Base-by-base conservation (phyloP, 805 yeast species). In the Hemisphaericaspora nanyangensis region DNA sequence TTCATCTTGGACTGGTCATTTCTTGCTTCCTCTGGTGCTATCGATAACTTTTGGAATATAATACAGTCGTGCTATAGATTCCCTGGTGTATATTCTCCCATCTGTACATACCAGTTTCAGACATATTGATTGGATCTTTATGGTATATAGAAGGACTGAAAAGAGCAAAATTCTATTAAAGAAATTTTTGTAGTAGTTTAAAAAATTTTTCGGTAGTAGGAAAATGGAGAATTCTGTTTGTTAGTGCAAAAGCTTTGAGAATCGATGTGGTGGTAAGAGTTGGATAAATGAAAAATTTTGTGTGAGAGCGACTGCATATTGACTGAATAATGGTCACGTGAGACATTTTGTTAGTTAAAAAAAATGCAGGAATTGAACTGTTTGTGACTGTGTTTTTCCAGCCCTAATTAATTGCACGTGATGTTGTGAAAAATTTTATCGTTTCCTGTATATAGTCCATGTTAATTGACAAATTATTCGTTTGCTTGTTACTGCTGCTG, bases 61-160 rank as follows among this genome's bases (percentile, higher is more conserved):
- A n/a, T n/a, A n/a, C n/a, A n/a, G n/a, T n/a, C n/a, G n/a, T n/a
- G n/a, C 10, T 20, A 20, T 20, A 6, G 25, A 20, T 20, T 20
- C 25, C 25, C 25, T 20, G 8, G 10, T 20, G n/a, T 16, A 28
- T 15, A 19, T 17, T 17, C 6, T 11, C 33, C 22, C 8, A 26
- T 26, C 6, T 20, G 39, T 55, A 60, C 65, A 56, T 59, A 60
- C 65, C 48, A 55, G 64, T 55, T 44, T 61, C 66, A 56, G 64
- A 57, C 66, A 61, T 61, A 45, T 52, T 61, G 39, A 34, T 33
- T 24, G 29, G 34, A 29, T 35, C 17, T 36, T 27, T 18, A 28
- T 33, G 36, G 20, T 33, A 26, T 17, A 30, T 30, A 24, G 24
- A 30, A 30, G 33, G 18, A 16, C 17, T 11, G 6, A 17, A 18